These are phyloP conservation scores for Pichia thaimueangensis DNA, from an alignment of 805 yeast species.

Conservation along the genomic window DNA sequence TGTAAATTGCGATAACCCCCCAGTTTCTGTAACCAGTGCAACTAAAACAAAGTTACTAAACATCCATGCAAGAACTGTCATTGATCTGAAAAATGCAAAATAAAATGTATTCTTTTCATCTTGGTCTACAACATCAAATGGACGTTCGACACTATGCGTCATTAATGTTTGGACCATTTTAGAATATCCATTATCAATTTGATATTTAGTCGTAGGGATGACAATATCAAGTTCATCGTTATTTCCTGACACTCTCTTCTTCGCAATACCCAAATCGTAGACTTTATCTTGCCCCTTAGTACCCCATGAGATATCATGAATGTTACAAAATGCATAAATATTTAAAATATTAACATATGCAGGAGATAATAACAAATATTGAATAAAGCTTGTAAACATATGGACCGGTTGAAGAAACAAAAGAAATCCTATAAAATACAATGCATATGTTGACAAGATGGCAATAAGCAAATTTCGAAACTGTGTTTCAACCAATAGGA, in stretches of 20 bases:
- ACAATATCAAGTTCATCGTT: slow-evolving; percentile 64
- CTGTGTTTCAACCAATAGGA: slow-evolving; percentile 58
- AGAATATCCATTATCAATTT: slow-evolving; percentile 69
- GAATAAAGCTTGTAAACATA: slow-evolving; percentile 81
- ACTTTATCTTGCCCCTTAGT: slow-evolving; percentile 77
- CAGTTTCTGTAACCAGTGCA: slow-evolving; percentile 78
- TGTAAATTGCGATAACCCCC: slow-evolving; percentile 54
- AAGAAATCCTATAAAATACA: slow-evolving; percentile 73
- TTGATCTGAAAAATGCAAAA: slow-evolving; percentile 83
- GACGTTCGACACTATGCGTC: slow-evolving; percentile 29
- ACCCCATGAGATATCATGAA: slow-evolving; percentile 28
- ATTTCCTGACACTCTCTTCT: slow-evolving; percentile 41
- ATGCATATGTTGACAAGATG: slow-evolving; percentile 71
- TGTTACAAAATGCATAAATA: slow-evolving; percentile 5
- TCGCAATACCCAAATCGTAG: slow-evolving; percentile 80
- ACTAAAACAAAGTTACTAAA: slow-evolving; percentile 75
- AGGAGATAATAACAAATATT: slow-evolving; percentile 79
- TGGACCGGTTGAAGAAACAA: slow-evolving; percentile 88
- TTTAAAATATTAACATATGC: slow-evolving; percentile 29
- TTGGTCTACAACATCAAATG: slow-evolving; percentile 14
- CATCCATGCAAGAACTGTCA: slow-evolving; percentile 88
- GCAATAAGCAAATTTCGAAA: slow-evolving; percentile 88
- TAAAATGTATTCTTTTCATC: slow-evolving; percentile 64
- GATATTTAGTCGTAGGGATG: slow-evolving; percentile 69
- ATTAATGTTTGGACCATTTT: slow-evolving; percentile 56